phyloP scores from a whole-genome alignment of 352 stramenopile genomes.

The Saprolegnia diclina region DNA sequence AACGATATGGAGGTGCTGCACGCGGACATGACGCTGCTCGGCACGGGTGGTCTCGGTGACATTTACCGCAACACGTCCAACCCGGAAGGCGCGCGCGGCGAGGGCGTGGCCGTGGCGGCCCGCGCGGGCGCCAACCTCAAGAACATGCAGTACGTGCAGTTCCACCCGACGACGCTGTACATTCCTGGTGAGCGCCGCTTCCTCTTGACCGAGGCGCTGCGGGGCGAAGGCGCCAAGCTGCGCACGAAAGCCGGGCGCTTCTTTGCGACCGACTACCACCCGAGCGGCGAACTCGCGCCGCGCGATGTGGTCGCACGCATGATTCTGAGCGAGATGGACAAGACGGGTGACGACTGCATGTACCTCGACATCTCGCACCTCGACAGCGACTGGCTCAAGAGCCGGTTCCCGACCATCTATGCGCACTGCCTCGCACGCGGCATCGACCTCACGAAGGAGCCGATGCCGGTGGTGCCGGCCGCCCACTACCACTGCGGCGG shows the following conservation, averaged over 20 bases:
- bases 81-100: slow-evolving; percentile 67
- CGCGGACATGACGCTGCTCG: slow-evolving; percentile 85
- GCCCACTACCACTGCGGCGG: slow-evolving; percentile 94
- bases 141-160: slow-evolving; percentile 96
- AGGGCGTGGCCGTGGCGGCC: slow-evolving; percentile 72
- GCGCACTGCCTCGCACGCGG: slow-evolving; percentile 66
- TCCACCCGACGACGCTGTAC: slow-evolving; percentile 93
- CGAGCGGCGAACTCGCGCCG: slow-evolving; percentile 87
- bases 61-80: slow-evolving; percentile 96
- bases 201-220: slow-evolving; percentile 89
- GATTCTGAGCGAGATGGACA: slow-evolving; percentile 88
- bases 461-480: slow-evolving; percentile 87
- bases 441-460: slow-evolving; percentile 88
- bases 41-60: slow-evolving; percentile 88
- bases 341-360: slow-evolving; percentile 75
- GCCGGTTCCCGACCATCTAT: slow-evolving; percentile 85
- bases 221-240: slow-evolving; percentile 89
- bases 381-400: slow-evolving; percentile 73
- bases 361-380: slow-evolving; percentile 92
- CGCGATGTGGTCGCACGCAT: slow-evolving; percentile 90
- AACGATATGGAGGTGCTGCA: slow-evolving; percentile 58
- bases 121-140: slow-evolving; percentile 65
- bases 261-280: slow-evolving; percentile 91
- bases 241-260: slow-evolving; percentile 61
- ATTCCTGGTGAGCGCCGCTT: slow-evolving; percentile 87